Percentiles rank a stretch among this genome's conserved stretches.
phyloP scores from a whole-genome alignment of 345 rosid genomes.

The Kandelia obovata region DNA sequence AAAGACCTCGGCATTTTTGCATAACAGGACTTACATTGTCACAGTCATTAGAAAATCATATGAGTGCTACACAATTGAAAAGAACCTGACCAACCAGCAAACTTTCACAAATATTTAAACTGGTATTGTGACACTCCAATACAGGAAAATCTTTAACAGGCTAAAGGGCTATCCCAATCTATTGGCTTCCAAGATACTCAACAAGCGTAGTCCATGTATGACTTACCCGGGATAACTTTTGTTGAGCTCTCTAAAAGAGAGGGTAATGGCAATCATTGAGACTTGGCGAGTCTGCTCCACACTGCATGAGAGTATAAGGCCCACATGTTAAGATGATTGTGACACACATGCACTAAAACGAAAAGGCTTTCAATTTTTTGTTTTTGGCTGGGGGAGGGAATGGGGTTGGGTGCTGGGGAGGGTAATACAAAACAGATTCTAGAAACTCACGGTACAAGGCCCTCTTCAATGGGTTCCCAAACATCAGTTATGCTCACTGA shows the following conservation, averaged over 20 bases:
- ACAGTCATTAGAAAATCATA: neutral
- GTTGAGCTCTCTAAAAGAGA: slow-evolving; percentile 68
- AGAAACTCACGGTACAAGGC: slow-evolving; percentile 73
- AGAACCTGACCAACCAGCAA: neutral
- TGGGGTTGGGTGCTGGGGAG: no score
- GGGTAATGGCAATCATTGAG: slow-evolving; percentile 85
- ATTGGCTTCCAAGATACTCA: neutral
- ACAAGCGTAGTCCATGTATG: slow-evolving; percentile 6
- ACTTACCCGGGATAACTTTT: slow-evolving; percentile 77
- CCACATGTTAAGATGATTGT: neutral
- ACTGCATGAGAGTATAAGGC: slow-evolving; percentile 45
- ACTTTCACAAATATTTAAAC: neutral
- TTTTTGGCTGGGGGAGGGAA: no score
- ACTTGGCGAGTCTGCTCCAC: slow-evolving; percentile 94
- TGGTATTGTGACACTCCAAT: no score
- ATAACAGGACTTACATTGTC: neutral
- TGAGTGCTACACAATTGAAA: no score
- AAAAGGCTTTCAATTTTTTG: no score
- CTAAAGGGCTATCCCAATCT: neutral
- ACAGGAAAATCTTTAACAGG: no score
- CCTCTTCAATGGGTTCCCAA: slow-evolving; percentile 97
- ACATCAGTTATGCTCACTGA: slow-evolving; percentile 90
- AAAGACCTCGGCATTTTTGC: neutral
- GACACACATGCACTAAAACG: neutral
- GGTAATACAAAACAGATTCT: slow-evolving; percentile 3